phyloP scores from a whole-genome alignment of 257 asterid genomes.

The Perilla frutescens region DNA sequence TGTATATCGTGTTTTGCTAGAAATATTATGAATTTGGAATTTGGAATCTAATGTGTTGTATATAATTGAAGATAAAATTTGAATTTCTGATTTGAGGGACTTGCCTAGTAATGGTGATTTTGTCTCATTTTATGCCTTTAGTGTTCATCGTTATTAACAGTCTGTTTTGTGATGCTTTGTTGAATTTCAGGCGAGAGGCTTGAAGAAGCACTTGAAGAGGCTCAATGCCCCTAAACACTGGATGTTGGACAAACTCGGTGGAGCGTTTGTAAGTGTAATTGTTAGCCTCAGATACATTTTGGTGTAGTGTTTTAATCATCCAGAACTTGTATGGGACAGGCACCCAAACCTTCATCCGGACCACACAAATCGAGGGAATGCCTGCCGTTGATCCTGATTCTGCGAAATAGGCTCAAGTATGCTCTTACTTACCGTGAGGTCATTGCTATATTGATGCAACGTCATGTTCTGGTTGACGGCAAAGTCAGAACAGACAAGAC shows the following conservation, averaged over 20 bases:
- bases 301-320: neutral
- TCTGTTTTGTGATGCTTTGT: neutral
- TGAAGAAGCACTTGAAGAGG: constrained; percentile 37
- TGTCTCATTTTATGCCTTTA: neutral
- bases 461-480: no score
- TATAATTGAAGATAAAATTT: no score
- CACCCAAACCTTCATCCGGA: no score
- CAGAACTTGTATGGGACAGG: constrained; percentile 4
- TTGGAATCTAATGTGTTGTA: no score
- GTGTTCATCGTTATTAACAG: neutral
- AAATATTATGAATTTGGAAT: no score
- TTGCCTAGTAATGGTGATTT: neutral
- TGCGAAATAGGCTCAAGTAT: no score
- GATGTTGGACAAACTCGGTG: constrained; percentile 38
- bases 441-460: no score
- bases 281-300: neutral
- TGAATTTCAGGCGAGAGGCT: constrained; percentile 45
- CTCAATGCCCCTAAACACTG: constrained; percentile 46
- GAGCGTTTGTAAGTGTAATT: constrained; percentile 37
- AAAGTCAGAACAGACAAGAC: no score
- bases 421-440: no score
- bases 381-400: no score
- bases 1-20: no score
- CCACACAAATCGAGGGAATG: no score
- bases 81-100: neutral